These are phyloP conservation scores for Alternaria sp. DNA, from an alignment of 2,329 filamentous ascomycete genomes.

Conservation along the genomic window DNA sequence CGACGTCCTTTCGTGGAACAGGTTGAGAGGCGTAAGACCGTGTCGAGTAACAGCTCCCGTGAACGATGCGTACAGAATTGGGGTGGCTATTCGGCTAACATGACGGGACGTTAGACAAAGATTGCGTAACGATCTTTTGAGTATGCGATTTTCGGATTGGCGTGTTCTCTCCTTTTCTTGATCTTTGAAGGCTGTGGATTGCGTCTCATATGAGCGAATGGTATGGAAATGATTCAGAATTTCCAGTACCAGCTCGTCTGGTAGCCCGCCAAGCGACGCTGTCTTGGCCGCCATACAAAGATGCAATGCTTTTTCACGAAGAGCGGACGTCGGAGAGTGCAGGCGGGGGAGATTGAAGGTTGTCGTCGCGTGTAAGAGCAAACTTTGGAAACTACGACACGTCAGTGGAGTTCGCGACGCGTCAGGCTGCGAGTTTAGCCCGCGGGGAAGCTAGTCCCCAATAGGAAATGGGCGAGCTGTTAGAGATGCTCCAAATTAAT, in stretches of 20 bases:
- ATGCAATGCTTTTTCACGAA: too few relatives aligned
- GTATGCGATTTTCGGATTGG: conserved; percentile 34
- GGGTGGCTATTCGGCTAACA: conserved; percentile 29
- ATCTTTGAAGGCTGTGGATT: conserved; percentile 27
- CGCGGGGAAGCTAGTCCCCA: not conserved
- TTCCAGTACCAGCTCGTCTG: conserved; percentile 37
- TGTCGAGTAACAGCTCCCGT: conserved; percentile 24
- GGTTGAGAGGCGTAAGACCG: conserved; percentile 23
- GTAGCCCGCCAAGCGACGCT: conserved; percentile 19
- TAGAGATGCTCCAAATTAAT: not conserved
- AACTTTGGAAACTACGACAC: not conserved
- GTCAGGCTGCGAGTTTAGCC: not conserved
- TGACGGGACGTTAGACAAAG: conserved; percentile 31
- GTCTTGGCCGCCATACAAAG: not conserved
- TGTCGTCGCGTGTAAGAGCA: not conserved
- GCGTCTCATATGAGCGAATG: conserved; percentile 33
- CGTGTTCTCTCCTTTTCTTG: conserved; percentile 26
- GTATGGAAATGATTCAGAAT: conserved; percentile 21
- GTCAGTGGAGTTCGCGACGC: not conserved
- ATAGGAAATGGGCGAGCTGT: not conserved
- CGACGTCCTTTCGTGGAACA: conserved; percentile 29
- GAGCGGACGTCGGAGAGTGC: not conserved
- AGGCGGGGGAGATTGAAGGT: not conserved
- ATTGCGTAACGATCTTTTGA: conserved; percentile 26
- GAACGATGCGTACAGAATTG: conserved; percentile 37